Conservation (phyloP, 2,329 filamentous ascomycete species). For the Coniochaeta prunicola region DNA sequence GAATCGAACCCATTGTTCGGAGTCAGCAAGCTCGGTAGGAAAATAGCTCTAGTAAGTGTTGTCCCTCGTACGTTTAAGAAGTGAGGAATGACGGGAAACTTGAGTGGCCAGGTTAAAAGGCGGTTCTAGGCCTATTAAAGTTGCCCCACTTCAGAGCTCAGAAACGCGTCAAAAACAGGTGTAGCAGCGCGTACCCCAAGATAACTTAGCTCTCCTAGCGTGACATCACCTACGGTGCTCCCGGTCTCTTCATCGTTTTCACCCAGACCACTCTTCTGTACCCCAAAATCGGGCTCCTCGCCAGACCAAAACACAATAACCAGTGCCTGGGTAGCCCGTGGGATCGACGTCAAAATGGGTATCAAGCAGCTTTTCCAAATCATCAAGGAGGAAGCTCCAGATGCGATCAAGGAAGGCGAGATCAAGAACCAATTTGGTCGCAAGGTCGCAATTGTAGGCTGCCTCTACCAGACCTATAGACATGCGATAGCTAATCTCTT, state of each 20-base stretch:
- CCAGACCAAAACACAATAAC: too few relatives aligned
- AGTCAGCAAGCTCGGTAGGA: too few relatives aligned
- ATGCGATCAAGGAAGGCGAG: conserved; percentile 90
- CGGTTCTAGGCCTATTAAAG: not conserved
- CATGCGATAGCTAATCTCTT: conserved; percentile 5
- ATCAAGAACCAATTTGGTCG: conserved; percentile 99
- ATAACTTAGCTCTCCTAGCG: not conserved
- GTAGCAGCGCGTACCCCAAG: not conserved
- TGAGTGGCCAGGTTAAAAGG: too few relatives aligned
- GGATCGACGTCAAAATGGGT: conserved; percentile 39
- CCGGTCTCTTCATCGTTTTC: not conserved
- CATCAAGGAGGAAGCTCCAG: conserved; percentile 89
- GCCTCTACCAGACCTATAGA: not conserved
- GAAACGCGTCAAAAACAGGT: not conserved
- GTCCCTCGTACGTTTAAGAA: too few relatives aligned
- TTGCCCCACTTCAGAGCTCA: not conserved
- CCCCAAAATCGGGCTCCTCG: too few relatives aligned
- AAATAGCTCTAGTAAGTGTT: too few relatives aligned
- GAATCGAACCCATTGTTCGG: too few relatives aligned
- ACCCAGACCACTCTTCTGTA: not conserved
- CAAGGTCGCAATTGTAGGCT: conserved; percentile 89
- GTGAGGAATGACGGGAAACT: too few relatives aligned
- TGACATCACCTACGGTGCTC: not conserved
- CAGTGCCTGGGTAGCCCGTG: too few relatives aligned
- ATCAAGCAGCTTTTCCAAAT: conserved; percentile 72